Evolutionary conservation across 495 filamentous ascomycete species (phyloP), one percentile per base, ranked within the genome.

Genomic region (Trichoderma asperelloides): DNA sequence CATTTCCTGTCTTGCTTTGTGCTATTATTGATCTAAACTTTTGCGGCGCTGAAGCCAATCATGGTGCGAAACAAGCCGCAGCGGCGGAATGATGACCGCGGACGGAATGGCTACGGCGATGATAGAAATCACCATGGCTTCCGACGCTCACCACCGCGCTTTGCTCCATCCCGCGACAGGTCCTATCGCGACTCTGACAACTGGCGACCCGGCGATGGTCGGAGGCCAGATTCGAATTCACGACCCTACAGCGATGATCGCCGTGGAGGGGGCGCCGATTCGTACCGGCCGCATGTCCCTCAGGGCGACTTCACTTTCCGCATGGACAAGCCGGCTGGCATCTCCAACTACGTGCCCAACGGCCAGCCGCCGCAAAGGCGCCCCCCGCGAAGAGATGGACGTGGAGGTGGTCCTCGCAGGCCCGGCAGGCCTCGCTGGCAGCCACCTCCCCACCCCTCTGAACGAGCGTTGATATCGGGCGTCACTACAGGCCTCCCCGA

Each of bases 241-340:
- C 55, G 55, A 1, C 55, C 55, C 8, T 60, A 60, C 16, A 25
- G 12, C 55, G 55, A 60, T 30, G 55, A 74, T 72, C 69, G 13
- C 57, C 23, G 40, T 8, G 62, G 30, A 65, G 45, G 43, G 28
- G 47, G 30, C 25, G 41, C n/a, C 12, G 67, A 68, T 13, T 68
- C 67, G 16, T 68, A 68, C 21, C 62, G 47, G 1, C 67, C 67
- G 28, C 40, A 39, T 21, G 65, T 37, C 33, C 81, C 81, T 21
- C 77, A 77, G 64, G 69, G 77, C 40, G 78, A 81, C 37, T 83
- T 83, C 66, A 78, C 77, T 4, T 83, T 83, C 49, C 77, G 77
- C 11, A 71, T 77, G 25, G 76, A 78, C 25, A 76, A 74, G 37
- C 80, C 80, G 8, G 66, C 73, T 1, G 80, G 78, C 27, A 65